Percentiles rank a stretch among this genome's conserved stretches.
phyloP scores from a whole-genome alignment of 441 rosid genomes.

The Adansonia madagascariensis region DNA sequence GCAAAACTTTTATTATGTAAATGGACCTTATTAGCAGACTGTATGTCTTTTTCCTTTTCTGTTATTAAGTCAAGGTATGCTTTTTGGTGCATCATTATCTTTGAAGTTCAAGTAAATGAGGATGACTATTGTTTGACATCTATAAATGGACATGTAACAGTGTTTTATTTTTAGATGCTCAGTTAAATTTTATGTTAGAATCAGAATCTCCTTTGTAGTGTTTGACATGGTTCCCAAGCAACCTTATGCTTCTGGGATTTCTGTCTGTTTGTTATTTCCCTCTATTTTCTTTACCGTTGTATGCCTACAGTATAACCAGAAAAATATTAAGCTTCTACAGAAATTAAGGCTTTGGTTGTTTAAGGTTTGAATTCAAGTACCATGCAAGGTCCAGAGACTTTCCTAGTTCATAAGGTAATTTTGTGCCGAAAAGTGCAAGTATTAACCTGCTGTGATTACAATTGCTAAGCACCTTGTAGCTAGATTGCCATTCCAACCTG shows the following conservation, averaged over 20 bases:
- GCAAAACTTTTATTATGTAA: neutral
- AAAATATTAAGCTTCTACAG: neutral
- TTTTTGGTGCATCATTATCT: neutral
- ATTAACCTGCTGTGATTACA: neutral
- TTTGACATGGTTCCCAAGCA: constrained; percentile 8
- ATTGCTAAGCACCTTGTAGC: neutral
- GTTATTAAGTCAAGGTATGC: neutral
- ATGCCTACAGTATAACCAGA: neutral
- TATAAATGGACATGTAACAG: neutral
- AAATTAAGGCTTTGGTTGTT: neutral
- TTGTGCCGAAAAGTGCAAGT: neutral
- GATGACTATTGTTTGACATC: neutral
- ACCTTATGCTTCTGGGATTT: neutral
- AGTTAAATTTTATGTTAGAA: neutral
- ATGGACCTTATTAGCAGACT: neutral
- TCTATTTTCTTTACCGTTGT: neutral
- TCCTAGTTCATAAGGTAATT: neutral
- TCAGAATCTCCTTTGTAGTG: neutral
- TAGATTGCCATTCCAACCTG: neutral
- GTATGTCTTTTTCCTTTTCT: neutral
- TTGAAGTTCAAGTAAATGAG: neutral
- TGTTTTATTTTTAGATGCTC: neutral
- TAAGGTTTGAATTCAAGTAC: neutral
- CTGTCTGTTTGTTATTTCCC: neutral
- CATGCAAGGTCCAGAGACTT: neutral